Base-by-base conservation (phyloP, 106 monocot species). In the Posidonia australis region DNA sequence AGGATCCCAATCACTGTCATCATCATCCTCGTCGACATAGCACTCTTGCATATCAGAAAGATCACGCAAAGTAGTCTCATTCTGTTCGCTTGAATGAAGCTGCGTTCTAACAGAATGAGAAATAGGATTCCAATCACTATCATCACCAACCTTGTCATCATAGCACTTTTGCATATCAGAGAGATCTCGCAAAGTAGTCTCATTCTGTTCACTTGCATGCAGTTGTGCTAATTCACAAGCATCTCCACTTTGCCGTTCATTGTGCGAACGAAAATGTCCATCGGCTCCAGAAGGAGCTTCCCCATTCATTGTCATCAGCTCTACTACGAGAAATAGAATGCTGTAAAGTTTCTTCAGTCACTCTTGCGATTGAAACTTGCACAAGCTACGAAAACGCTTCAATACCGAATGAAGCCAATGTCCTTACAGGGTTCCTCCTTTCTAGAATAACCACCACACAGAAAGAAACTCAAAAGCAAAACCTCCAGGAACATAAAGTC, bases 1-100 rank as follows among this genome's bases (percentile, higher is more conserved):
- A 51, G 92, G 84, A 57, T 84, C 87, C 92, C 91, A 92, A 32
- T 93, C 92, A 56, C 83, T 85, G 56, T 93, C 92, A 60, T 87
- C 86, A 49, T 92, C 87, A 55, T 86, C 81, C 7, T 76, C 7
- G 36, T 36, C 36, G 7, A 4, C 36, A 36, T 36, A 36, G 36
- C 36, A 36, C 2, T 36, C 36, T 36, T 36, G 36, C 49, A 49
- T 49, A 57, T 41, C 54, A 57, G 71, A 79, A 29, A 84, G 59
- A 70, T 89, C 89, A 45, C 78, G 45, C 22, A 85, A 49, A 52
- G 84, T 66, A 65, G 25, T 76, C 5, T 74, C 77, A 1, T 48
- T 73, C 17, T 68, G 72, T 64, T 57, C 27, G 7, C 36, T 36
- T 36, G 7, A 36, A 18, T 57, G 26, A 5, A 13, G 7, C 23